Evolutionary conservation across 2,329 filamentous ascomycete species (phyloP).

Genomic region (Aspergillus clavatus): DNA sequence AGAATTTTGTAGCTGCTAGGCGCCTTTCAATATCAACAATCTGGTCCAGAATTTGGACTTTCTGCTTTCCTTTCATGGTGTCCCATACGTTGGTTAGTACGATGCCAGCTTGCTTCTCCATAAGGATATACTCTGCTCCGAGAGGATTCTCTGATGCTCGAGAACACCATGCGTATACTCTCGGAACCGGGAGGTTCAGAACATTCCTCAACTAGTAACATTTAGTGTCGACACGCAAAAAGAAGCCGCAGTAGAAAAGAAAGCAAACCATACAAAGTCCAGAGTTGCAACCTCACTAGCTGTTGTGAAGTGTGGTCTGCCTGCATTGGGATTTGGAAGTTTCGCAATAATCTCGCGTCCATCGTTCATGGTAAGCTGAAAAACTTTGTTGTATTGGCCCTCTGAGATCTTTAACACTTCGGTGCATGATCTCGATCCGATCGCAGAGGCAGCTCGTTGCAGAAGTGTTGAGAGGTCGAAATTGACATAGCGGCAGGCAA

Average conservation of each 20-base stretch:
- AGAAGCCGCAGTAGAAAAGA: slow-evolving; percentile 2
- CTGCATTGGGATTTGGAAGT: slow-evolving; percentile 26
- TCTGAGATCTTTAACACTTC: slow-evolving; percentile 31
- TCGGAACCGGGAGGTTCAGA: slow-evolving; percentile 27
- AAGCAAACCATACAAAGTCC: slow-evolving; percentile 18
- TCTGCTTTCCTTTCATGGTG: slow-evolving; percentile 16
- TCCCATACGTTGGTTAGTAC: slow-evolving; percentile 19
- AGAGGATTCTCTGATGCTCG: slow-evolving; percentile 27
- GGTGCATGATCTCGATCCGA: slow-evolving; percentile 28
- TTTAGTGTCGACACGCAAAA: slow-evolving; percentile 8
- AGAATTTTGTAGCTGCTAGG: slow-evolving; percentile 17
- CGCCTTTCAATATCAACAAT: slow-evolving; percentile 15
- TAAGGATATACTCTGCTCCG: slow-evolving; percentile 37
- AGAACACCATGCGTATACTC: slow-evolving; percentile 31
- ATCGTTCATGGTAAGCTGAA: slow-evolving; percentile 24
- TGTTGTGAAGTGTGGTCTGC: slow-evolving; percentile 23
- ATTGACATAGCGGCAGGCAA: slow-evolving; percentile 26
- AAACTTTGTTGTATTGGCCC: slow-evolving; percentile 29
- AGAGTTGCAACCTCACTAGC: slow-evolving; percentile 28
- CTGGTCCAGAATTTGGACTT: slow-evolving; percentile 17
- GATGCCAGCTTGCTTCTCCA: slow-evolving; percentile 25
- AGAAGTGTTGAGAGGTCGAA: slow-evolving; percentile 35
- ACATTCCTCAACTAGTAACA: slow-evolving; percentile 14
- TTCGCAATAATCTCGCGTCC: slow-evolving; percentile 25
- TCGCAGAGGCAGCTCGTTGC: slow-evolving; percentile 26